Evolutionary conservation across 108 stramenopile genomes (phyloP).

Genomic region (Conticribra guillardii): DNA sequence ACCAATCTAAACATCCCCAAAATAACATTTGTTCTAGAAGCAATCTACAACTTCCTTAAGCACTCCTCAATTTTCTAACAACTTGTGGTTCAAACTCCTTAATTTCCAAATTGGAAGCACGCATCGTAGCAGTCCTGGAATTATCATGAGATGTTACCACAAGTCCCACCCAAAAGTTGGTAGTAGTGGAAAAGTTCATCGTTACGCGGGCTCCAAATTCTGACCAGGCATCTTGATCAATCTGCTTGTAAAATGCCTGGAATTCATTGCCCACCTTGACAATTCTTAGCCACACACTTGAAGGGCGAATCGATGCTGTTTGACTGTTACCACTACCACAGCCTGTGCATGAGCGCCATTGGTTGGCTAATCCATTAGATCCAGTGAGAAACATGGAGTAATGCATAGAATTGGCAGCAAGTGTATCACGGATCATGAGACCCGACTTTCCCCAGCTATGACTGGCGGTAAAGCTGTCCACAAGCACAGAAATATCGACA

Average conservation of each 20-base stretch:
- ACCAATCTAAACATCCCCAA: too few species aligned
- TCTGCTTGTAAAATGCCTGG: not conserved
- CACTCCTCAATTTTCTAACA: too few species aligned
- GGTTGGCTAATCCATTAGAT: not conserved
- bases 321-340: not conserved
- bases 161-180: not conserved
- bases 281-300: not conserved
- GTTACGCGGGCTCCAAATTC: not conserved
- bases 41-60: too few species aligned
- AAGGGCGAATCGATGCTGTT: not conserved
- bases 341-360: not conserved
- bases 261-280: not conserved
- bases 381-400: constrained; percentile 1
- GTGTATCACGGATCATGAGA: constrained; percentile 14
- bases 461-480: not conserved
- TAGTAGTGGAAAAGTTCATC: not conserved
- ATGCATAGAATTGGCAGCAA: constrained; percentile 7
- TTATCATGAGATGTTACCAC: not conserved
- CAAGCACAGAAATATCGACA: not conserved
- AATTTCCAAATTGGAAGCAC: not conserved
- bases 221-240: not conserved
- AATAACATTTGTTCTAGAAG: too few species aligned
- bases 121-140: not conserved
- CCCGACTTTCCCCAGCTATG: constrained; percentile 8
- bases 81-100: too few species aligned